These are phyloP conservation scores for Erodium moschatum DNA, from an alignment of 441 rosid genomes.

Conservation along the genomic window DNA sequence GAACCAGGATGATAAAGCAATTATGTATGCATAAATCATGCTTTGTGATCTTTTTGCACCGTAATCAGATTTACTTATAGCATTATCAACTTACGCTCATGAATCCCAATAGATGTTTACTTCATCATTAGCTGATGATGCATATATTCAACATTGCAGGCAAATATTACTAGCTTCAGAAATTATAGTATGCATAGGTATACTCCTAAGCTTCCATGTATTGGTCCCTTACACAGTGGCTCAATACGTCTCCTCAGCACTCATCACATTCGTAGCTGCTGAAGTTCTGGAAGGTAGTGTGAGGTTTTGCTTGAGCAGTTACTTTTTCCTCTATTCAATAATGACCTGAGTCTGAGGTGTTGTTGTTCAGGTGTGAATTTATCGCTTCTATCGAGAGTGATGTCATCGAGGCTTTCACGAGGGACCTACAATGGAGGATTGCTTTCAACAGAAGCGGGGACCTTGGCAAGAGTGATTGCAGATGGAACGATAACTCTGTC, in stretches of 20 bases:
- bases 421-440: constrained; percentile 51
- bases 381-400: constrained; percentile 39
- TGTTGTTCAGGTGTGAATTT: constrained; percentile 43
- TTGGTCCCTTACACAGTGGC: constrained; percentile 33
- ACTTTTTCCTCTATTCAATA: not conserved
- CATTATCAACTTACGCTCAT: not conserved
- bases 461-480: constrained; percentile 45
- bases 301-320: not conserved
- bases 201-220: constrained; percentile 39
- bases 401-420: constrained; percentile 48
- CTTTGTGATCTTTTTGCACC: not conserved
- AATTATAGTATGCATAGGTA: constrained; percentile 40
- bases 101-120: not conserved
- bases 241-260: constrained; percentile 38
- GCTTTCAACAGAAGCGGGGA: constrained; percentile 52
- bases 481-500: constrained; percentile 46
- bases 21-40: not conserved
- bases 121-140: not conserved
- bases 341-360: not conserved
- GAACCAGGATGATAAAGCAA: not conserved
- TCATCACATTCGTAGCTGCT: constrained; percentile 39
- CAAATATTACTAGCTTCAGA: constrained; percentile 43
- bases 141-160: constrained; percentile 26
- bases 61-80: not conserved
- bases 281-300: constrained; percentile 53